A percentile compares a stretch with the other conserved stretches of the same genome.
Conservation (phyloP, 495 filamentous ascomycete species). For the Tuber aestivum region DNA sequence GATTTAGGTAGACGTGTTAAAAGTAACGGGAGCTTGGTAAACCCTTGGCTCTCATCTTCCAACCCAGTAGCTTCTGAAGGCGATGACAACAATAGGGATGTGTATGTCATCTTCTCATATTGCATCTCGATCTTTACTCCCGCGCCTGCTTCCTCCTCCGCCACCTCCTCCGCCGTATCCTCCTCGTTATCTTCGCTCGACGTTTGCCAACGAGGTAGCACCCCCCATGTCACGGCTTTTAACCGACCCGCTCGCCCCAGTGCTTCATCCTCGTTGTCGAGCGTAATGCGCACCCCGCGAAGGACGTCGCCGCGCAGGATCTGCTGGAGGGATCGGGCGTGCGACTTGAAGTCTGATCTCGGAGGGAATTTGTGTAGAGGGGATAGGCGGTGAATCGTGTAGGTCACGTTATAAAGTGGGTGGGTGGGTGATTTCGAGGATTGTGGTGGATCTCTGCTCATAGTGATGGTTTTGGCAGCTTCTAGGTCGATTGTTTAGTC, state of each 20-base stretch:
- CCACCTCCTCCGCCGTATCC: slow-evolving; percentile 33
- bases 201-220: slow-evolving; percentile 39
- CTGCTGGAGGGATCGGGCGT: slow-evolving; percentile 51
- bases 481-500: not conserved
- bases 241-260: slow-evolving; percentile 50
- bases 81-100: slow-evolving; percentile 27
- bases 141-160: slow-evolving; percentile 23
- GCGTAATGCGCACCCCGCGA: slow-evolving; percentile 46
- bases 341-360: slow-evolving; percentile 46
- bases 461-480: not conserved
- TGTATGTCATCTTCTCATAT: slow-evolving; percentile 52
- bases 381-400: slow-evolving; percentile 54
- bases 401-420: slow-evolving; percentile 53
- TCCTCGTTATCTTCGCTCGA: slow-evolving; percentile 23
- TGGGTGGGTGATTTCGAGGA: slow-evolving; percentile 20
- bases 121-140: slow-evolving; percentile 49
- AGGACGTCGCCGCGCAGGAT: slow-evolving; percentile 52
- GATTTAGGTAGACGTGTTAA: slow-evolving; percentile 51
- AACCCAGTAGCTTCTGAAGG: not conserved
- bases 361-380: slow-evolving; percentile 50
- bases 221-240: slow-evolving; percentile 48
- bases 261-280: slow-evolving; percentile 42
- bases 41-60: slow-evolving; percentile 30
- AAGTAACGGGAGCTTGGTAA: slow-evolving; percentile 52
- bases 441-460: slow-evolving; percentile 7